Evolutionary conservation across 345 rosid genomes (phyloP).

Genomic region (Eucalyptus polyanthemos): DNA sequence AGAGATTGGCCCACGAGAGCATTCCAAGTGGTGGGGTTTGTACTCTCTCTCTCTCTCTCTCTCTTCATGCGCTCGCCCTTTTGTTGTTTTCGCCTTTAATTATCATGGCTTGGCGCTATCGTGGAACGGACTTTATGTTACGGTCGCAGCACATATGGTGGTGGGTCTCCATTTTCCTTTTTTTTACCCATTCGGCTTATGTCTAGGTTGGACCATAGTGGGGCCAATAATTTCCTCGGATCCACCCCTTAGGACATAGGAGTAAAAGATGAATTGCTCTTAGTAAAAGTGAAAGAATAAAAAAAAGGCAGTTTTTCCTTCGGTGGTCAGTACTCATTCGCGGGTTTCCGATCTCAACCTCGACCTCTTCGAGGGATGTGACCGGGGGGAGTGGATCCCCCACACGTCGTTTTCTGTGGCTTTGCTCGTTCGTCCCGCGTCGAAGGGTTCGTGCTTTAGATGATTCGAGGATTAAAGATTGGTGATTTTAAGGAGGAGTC

Average conservation of each 20-base stretch:
- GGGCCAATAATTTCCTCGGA: not conserved
- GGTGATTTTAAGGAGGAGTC: not conserved
- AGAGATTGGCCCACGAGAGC: not conserved
- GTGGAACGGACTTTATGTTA: no score
- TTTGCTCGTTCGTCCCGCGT: not conserved
- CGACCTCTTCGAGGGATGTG: not conserved
- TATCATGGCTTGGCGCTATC: no score
- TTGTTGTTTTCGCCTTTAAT: no score
- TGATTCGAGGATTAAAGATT: not conserved
- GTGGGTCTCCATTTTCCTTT: no score
- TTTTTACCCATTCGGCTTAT: not conserved
- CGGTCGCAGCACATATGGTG: no score
- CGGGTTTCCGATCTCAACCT: not conserved
- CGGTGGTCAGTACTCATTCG: not conserved
- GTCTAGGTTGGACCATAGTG: not conserved
- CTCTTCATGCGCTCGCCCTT: no score
- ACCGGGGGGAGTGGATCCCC: not conserved
- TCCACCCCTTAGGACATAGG: not conserved
- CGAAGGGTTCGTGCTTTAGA: not conserved
- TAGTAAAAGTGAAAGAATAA: not conserved
- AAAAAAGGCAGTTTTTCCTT: not conserved
- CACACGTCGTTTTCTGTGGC: not conserved
- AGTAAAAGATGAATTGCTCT: not conserved
- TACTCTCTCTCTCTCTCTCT: not conserved
- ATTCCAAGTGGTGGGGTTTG: not conserved